Conservation (phyloP, 1,284 basidiomycete species). For the Apiotrichum sp. region DNA sequence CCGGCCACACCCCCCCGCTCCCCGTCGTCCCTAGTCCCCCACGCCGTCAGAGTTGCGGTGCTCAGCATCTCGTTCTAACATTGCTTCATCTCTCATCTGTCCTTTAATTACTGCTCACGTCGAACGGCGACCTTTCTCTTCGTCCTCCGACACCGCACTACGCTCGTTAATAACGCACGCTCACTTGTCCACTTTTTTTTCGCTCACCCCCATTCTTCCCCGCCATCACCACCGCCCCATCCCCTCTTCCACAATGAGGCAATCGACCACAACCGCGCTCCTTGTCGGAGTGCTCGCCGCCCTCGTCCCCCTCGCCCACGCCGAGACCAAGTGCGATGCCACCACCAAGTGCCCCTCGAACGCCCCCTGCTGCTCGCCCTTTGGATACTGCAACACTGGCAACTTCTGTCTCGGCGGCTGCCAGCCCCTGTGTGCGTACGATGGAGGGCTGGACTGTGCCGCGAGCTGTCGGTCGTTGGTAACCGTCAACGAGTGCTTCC, state of each 20-base stretch:
- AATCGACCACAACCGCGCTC: neutral
- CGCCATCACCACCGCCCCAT: no score
- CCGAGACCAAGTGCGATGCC: conserved; percentile 22
- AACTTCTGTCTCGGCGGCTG: conserved; percentile 71
- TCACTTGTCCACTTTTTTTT: neutral
- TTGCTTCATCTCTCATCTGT: no score
- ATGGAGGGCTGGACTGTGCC: no score
- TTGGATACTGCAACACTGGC: conserved; percentile 63
- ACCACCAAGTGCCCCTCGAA: conserved; percentile 51
- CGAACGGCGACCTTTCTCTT: no score
- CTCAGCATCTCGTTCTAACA: no score
- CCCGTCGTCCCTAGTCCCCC: no score
- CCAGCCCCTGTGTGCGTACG: conserved; percentile 56
- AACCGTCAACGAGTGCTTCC: no score
- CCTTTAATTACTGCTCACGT: no score
- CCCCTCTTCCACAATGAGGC: neutral
- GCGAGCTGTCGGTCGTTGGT: no score
- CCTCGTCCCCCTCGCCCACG: conserved; percentile 4
- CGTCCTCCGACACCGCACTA: neutral
- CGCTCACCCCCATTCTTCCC: neutral
- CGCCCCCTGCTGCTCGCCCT: conserved; percentile 70
- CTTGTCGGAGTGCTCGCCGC: neutral
- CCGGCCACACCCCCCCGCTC: no score
- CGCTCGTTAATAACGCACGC: neutral
- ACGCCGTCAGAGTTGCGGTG: no score